These are phyloP conservation scores for Bryoglossum gracile DNA, from an alignment of 495 filamentous ascomycete genomes.

Conservation along the genomic window DNA sequence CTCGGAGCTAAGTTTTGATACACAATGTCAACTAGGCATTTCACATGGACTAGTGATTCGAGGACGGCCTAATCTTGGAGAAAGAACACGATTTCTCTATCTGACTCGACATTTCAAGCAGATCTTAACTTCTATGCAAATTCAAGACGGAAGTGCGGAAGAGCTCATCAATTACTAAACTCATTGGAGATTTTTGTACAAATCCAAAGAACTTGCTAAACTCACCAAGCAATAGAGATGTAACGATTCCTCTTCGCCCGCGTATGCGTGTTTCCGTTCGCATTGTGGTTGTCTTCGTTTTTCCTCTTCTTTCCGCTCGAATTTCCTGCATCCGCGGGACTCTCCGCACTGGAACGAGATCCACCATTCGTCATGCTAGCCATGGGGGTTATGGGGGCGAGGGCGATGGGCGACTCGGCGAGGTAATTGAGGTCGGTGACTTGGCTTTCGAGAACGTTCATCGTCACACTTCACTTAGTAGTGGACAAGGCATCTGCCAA, in stretches of 20 bases:
- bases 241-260: conserved; percentile 68
- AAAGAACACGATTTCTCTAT: no score
- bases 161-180: no score
- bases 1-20: no score
- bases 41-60: no score
- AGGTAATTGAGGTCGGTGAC: conserved; percentile 49
- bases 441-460: conserved; percentile 50
- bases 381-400: conserved; percentile 16
- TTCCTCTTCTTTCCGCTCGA: conserved; percentile 36
- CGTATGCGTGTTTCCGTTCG: conserved; percentile 32
- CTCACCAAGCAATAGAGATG: conserved; percentile 87
- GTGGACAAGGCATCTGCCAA: no score
- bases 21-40: no score
- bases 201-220: neutral
- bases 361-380: conserved; percentile 23
- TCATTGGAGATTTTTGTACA: no score
- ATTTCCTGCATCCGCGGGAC: conserved; percentile 20
- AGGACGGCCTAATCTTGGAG: no score
- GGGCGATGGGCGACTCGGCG: conserved; percentile 22
- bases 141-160: no score
- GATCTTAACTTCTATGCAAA: no score
- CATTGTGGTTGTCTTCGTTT: conserved; percentile 27
- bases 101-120: no score
- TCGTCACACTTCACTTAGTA: no score
- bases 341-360: conserved; percentile 26